Percentiles rank a stretch among this genome's conserved stretches.
phyloP scores from a whole-genome alignment of 495 filamentous ascomycete genomes.

The Hypoxylon crocopeplum region DNA sequence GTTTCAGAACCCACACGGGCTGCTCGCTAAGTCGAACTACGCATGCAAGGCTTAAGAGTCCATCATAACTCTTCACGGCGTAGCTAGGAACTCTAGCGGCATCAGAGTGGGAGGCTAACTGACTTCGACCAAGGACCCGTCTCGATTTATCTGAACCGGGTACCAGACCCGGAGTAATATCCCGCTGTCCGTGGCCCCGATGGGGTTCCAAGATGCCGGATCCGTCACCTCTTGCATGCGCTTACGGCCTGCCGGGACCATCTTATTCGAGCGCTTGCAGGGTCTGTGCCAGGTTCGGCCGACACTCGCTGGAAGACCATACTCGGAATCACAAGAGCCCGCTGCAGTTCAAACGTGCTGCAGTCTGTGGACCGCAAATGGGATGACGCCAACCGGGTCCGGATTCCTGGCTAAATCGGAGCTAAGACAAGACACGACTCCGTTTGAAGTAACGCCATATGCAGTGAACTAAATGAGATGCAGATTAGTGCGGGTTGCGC shows the following conservation, averaged over 20 bases:
- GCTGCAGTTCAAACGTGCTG: neutral
- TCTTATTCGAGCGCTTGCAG: conserved; percentile 11
- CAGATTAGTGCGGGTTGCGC: conserved; percentile 22
- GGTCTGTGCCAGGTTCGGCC: conserved; percentile 6
- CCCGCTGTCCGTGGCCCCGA: conserved; percentile 16
- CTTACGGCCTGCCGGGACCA: conserved; percentile 14
- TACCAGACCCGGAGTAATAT: conserved; percentile 14
- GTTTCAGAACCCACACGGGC: conserved; percentile 26
- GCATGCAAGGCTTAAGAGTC: conserved; percentile 6
- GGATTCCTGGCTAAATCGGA: conserved; percentile 3
- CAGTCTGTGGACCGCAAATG: conserved; percentile 4
- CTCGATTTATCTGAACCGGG: conserved; percentile 16
- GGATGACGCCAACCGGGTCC: conserved; percentile 7
- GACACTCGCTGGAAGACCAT: neutral
- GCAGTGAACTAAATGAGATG: conserved; percentile 18
- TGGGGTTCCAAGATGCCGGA: conserved; percentile 16
- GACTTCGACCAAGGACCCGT: conserved; percentile 9
- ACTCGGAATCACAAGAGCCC: neutral
- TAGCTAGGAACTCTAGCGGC: conserved; percentile 22
- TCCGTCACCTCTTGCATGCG: conserved; percentile 20
- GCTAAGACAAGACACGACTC: conserved; percentile 19
- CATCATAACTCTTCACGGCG: conserved; percentile 7
- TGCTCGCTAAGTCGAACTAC: conserved; percentile 12
- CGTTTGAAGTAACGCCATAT: conserved; percentile 16
- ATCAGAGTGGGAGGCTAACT: conserved; percentile 3